Base-by-base conservation (phyloP, 768 basidiomycete species). In the Calocybe gangraenosa region DNA sequence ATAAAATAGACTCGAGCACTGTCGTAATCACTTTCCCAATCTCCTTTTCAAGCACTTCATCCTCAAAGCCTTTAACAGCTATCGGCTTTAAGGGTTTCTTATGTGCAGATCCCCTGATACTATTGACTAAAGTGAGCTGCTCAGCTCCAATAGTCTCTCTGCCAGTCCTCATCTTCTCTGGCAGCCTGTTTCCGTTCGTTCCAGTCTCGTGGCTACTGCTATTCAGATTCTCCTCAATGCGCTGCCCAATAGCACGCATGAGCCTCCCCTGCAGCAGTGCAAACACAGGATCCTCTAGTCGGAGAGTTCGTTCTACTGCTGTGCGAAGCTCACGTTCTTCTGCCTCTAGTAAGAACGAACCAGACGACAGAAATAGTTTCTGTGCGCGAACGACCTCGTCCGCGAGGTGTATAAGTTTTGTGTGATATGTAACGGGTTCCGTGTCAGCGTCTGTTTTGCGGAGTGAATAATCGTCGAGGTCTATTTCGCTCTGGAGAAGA, bases 341-440 rank as follows among this genome's bases (percentile, higher is more conserved):
- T 1, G 70, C 68, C 20, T 56, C 56, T 33, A 64, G 54, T 15
- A 66, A 40, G 2, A 53, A 31, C 18, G 37, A 48, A 18, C 49
- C 41, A 31, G 39, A 47, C n/a, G 51, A 47, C 11, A 28, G 5
- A 18, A 50, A 58, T 15, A 64, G 57, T 21, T 64, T 62, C 22
- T 73, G 73, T 4, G 77, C 78, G 18, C 74, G 79, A 22, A 87
- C 59, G 36, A 88, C 79, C 57, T 89, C 87, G 55, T 88, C 87
- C 0, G 81, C 83, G 19, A 89, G 74, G 58, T 88, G 81, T 37
- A 80, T 58, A 30, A 87, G 59, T 54, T 82, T 84, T 14, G 80
- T 81, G 15, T 64, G 60, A 0, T 63, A 56, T 31, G 62, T 56
- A 20, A 40, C 42, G 20, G 34, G 47, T 35, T 45, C 54, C 47